Conservation (phyloP, 768 basidiomycete genomes). For the Astraeus odoratus region DNA sequence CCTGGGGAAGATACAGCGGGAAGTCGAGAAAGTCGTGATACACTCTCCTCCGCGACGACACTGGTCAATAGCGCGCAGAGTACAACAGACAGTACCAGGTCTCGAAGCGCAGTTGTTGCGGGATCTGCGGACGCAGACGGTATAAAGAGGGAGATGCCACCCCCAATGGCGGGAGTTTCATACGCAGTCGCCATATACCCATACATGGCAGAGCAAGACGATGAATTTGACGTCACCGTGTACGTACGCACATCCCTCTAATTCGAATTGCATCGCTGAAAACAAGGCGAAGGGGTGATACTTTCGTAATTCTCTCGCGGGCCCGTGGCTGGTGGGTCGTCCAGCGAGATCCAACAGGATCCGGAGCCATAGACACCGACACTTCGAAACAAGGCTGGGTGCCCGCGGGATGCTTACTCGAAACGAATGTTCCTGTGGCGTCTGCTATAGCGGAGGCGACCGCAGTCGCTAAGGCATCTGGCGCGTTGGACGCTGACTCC, state of each 20-base stretch:
- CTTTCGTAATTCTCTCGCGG: constrained; percentile 87
- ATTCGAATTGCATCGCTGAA: constrained; percentile 2
- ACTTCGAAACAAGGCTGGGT: constrained; percentile 91
- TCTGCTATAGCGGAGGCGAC: constrained; percentile 80
- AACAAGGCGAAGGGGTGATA: constrained; percentile 60
- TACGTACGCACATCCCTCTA: constrained; percentile 36
- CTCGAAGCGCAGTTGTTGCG: constrained; percentile 10
- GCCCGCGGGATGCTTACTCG: constrained; percentile 92
- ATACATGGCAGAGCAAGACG: constrained; percentile 97
- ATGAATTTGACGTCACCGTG: constrained; percentile 98
- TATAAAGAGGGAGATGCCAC: constrained; percentile 36
- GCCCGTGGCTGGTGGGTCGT: constrained; percentile 99
- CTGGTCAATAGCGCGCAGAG: constrained; percentile 26
- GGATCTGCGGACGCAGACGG: constrained; percentile 27
- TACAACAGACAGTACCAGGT: constrained; percentile 19
- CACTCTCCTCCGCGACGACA: constrained; percentile 26
- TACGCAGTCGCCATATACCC: constrained; percentile 99
- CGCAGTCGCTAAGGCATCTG: constrained; percentile 46
- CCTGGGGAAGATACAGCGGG: constrained; percentile 36
- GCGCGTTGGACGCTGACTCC: constrained; percentile 29
- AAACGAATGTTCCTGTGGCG: constrained; percentile 87
- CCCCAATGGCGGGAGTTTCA: constrained; percentile 53
- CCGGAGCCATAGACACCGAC: constrained; percentile 71
- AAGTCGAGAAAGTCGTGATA: constrained; percentile 34
- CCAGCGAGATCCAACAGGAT: constrained; percentile 84